These are phyloP conservation scores for Wallacemonas sp. DNA, from an alignment of 208 protist species.

Conservation along the genomic window DNA sequence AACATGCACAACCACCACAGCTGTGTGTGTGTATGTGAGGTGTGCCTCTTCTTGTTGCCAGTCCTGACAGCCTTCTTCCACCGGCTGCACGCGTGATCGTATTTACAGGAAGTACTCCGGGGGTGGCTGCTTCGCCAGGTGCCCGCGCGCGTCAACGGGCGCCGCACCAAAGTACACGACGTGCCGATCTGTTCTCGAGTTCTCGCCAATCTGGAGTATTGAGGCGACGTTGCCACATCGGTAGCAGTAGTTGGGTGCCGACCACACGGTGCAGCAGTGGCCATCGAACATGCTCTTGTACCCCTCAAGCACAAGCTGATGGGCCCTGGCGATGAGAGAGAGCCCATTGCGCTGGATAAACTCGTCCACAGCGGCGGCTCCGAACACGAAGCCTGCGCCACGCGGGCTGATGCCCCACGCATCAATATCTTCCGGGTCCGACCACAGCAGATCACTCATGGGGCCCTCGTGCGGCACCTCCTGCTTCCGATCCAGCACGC, in stretches of 20 bases:
- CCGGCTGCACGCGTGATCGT: background rate
- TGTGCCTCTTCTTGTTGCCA: too few species aligned
- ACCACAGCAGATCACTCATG: conserved; percentile 91
- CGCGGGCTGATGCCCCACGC: conserved; percentile 82
- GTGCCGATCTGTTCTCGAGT: conserved; percentile 60
- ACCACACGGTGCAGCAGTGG: conserved; percentile 95
- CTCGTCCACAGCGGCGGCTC: conserved; percentile 59
- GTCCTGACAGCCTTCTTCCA: too few species aligned
- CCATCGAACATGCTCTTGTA: conserved; percentile 94
- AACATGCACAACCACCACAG: too few species aligned
- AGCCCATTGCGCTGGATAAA: conserved; percentile 90
- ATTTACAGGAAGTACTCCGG: conserved; percentile 87
- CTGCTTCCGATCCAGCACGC: conserved; percentile 85
- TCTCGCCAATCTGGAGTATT: conserved; percentile 91
- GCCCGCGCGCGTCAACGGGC: conserved; percentile 66
- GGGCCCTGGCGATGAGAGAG: conserved; percentile 85
- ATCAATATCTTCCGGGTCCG: conserved; percentile 92
- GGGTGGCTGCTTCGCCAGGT: conserved; percentile 84
- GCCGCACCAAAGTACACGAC: conserved; percentile 83
- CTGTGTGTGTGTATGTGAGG: background rate
- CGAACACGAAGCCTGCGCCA: conserved; percentile 90
- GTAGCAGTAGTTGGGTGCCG: conserved; percentile 96
- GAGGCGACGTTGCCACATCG: conserved; percentile 94
- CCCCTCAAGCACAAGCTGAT: conserved; percentile 93
- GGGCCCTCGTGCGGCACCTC: conserved; percentile 91